Evolutionary conservation across 2,329 filamentous ascomycete genomes (phyloP), one percentile per base, ranked within the genome.

Genomic region (Arthrinium puccinioides): DNA sequence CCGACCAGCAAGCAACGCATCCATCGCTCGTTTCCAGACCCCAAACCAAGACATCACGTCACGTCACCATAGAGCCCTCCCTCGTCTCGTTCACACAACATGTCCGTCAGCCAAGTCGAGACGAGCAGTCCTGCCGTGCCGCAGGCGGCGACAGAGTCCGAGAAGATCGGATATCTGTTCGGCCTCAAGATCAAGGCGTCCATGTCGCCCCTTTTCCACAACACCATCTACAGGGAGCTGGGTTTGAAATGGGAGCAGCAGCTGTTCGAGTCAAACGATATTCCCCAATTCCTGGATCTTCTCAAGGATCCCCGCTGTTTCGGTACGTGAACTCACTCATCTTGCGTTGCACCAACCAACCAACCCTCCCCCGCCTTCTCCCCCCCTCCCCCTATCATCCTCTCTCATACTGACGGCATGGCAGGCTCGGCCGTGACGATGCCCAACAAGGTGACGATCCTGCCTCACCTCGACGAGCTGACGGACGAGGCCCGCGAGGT

Each of bases 361-460:
- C n/a, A n/a, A n/a, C n/a, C n/a, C n/a, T n/a, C n/a, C n/a, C n/a
- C n/a, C n/a, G 8, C 20, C 21, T 10, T 11, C 15, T 9, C 7
- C 9, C 19, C 11, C 9, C n/a, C 13, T 3, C 11, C 28, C 27
- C 8, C 30, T 9, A 21, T 19, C n/a, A n/a, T n/a, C 24, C 24
- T 9, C 24, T 26, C 23, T 9, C 2, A 32, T 5, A 35, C 32
- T 24, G 23, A 29, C 32, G n/a, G 15, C 9, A 13, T n/a, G 9
- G 15, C 40, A 74, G 81, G 82, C 38, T 76, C 81, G 16, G 78
- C 82, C 4, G 79, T 90, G 25, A 90, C 85, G 15, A 92, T 90
- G 85, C 86, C 86, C 0, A 80, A 87, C 67, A 90, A 92, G 60
- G 76, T 90, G 19, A 70, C 77, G 49, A 87, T 90, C 54, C 75